Evolutionary conservation across 768 basidiomycete genomes (phyloP).

Genomic region (Brasilioporus rufonigricans): DNA sequence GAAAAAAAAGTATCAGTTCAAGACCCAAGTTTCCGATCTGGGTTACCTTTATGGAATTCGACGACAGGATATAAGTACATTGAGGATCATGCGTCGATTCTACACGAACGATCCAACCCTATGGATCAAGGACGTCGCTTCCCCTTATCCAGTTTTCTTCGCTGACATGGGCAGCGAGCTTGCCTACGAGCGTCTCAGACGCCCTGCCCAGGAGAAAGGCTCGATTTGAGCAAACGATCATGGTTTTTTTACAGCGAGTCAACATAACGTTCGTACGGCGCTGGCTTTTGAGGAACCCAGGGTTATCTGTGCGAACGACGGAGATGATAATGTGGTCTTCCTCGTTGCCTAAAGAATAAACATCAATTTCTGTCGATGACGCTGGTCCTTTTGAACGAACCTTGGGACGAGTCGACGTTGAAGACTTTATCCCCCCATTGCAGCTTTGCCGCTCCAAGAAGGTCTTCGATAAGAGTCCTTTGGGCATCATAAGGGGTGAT

Average conservation of each 20-base stretch:
- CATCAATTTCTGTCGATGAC: slow-evolving; percentile 13
- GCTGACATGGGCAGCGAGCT: slow-evolving; percentile 14
- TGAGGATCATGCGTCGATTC: too few relatives aligned
- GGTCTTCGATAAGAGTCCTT: slow-evolving; percentile 42
- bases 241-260: slow-evolving; percentile 65
- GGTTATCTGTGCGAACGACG: slow-evolving; percentile 58
- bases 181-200: slow-evolving; percentile 23
- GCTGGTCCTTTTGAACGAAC: slow-evolving; percentile 35
- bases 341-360: too few relatives aligned
- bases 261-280: too few relatives aligned
- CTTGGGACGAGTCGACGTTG: slow-evolving; percentile 81
- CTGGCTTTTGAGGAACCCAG: too few relatives aligned
- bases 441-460: slow-evolving; percentile 39
- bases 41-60: too few relatives aligned
- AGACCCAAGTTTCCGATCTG: too few relatives aligned
- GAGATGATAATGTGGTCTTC: slow-evolving; percentile 73
- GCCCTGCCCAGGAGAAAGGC: too few relatives aligned
- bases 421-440: slow-evolving; percentile 65
- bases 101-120: too few relatives aligned
- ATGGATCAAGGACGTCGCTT: not conserved
- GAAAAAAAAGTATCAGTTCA: too few relatives aligned
- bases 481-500: too few relatives aligned
- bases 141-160: slow-evolving; percentile 14
- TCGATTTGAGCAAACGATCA: slow-evolving; percentile 69
- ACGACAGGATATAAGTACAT: too few relatives aligned